Conservation (phyloP, 2,329 filamentous ascomycete genomes). For the Cryphonectria naterciae region DNA sequence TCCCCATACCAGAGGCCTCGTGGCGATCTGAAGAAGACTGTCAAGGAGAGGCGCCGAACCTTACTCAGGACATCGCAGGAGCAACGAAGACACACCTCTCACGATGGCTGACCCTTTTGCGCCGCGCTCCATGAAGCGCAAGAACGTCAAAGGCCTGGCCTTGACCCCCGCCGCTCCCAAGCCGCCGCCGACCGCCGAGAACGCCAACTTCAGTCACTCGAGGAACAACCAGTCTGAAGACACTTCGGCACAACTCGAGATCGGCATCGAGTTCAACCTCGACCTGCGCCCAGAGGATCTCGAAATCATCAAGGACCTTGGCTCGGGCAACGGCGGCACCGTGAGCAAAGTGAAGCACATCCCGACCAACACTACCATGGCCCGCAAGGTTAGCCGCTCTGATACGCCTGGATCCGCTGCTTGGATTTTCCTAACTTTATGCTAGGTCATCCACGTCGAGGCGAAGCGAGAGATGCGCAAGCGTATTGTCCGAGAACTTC, state of each 20-base stretch:
- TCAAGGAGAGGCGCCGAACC: not conserved
- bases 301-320: constrained; percentile 90
- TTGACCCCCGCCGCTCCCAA: constrained; percentile 80
- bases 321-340: constrained; percentile 94
- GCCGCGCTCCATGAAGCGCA: constrained; percentile 90
- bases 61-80: not conserved
- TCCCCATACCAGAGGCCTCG: constrained; percentile 4
- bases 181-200: constrained; percentile 71
- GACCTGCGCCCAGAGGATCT: constrained; percentile 91
- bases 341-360: constrained; percentile 98
- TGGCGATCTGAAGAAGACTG: constrained; percentile 10
- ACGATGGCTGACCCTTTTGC: constrained; percentile 67
- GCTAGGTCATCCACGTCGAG: constrained; percentile 93
- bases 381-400: constrained; percentile 74
- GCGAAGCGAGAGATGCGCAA: constrained; percentile 97
- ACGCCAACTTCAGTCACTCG: constrained; percentile 61
- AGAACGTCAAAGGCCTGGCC: constrained; percentile 96
- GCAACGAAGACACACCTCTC: constrained; percentile 30
- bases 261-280: constrained; percentile 95
- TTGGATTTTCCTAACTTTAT: constrained; percentile 13
- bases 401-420: constrained; percentile 14
- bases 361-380: constrained; percentile 95
- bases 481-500: constrained; percentile 93
- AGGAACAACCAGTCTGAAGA: constrained; percentile 62
- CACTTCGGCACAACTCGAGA: constrained; percentile 77